phyloP scores from a whole-genome alignment of 1,284 basidiomycete genomes.

The Austroboletus olivaceoglutinosus region DNA sequence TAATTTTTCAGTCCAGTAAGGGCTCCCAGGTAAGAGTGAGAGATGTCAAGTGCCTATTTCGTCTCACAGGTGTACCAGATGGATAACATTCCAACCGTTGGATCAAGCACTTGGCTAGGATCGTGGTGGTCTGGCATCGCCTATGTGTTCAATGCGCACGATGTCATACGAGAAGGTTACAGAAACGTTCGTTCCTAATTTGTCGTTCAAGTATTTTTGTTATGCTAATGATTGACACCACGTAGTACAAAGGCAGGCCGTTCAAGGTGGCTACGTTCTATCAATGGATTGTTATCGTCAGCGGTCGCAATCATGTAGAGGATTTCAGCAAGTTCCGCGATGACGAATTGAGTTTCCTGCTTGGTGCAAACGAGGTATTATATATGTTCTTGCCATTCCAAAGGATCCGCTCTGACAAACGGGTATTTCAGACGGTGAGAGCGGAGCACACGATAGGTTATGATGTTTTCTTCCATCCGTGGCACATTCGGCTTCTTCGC shows the following conservation, averaged over 20 bases:
- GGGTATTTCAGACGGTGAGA: background rate
- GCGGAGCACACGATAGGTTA: constrained; percentile 21
- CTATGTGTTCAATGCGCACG: constrained; percentile 8
- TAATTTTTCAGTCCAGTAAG: background rate
- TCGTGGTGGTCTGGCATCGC: constrained; percentile 18
- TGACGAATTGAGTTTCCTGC: constrained; percentile 20
- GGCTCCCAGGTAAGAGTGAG: constrained; percentile 1
- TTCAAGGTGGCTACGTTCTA: constrained; percentile 44
- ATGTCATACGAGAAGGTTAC: constrained; percentile 25
- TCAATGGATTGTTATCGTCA: constrained; percentile 43
- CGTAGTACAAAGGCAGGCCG: constrained; percentile 35
- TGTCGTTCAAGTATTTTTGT: background rate
- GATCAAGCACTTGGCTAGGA: constrained; percentile 18
- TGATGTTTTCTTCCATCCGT: constrained; percentile 24
- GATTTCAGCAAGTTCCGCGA: constrained; percentile 43
- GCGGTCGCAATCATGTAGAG: constrained; percentile 36
- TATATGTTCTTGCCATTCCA: background rate
- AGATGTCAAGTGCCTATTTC: too few relatives aligned
- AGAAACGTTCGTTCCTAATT: constrained; percentile 12
- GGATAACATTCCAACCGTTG: constrained; percentile 23
- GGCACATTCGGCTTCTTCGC: constrained; percentile 28
- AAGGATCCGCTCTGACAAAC: background rate
- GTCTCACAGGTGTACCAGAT: constrained; percentile 7
- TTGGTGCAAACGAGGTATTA: constrained; percentile 10
- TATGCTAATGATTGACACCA: background rate